phyloP scores from a whole-genome alignment of 257 asterid genomes.

The Penstemon barbatus region DNA sequence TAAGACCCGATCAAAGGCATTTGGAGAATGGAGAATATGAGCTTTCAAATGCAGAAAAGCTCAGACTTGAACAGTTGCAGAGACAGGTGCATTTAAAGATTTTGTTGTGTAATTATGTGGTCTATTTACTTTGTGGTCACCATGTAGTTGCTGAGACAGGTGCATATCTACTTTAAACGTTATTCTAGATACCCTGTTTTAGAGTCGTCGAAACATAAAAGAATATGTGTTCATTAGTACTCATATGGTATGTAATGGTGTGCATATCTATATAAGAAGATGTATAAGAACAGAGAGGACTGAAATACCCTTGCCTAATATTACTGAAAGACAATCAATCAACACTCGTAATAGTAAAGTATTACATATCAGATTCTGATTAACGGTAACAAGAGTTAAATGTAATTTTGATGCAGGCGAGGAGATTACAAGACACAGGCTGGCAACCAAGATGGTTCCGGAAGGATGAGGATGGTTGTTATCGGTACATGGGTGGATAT shows the following conservation, averaged over 20 bases:
- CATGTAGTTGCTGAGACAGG: constrained; percentile 86
- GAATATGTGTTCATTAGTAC: no score
- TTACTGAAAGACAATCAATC: no score
- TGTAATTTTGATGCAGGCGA: constrained; percentile 56
- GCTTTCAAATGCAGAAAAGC: constrained; percentile 90
- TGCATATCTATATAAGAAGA: no score
- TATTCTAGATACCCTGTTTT: background rate
- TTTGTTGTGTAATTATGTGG: no score
- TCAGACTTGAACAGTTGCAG: constrained; percentile 95
- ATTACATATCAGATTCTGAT: no score
- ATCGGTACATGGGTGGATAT: constrained; percentile 74
- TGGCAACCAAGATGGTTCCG: constrained; percentile 94
- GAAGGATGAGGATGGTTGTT: constrained; percentile 86
- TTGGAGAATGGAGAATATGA: constrained; percentile 97
- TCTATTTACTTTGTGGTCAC: no score
- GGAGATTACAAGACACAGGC: constrained; percentile 94
- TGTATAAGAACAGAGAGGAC: no score
- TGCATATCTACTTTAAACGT: constrained; percentile 16
- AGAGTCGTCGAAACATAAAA: background rate
- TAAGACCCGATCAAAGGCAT: constrained; percentile 97
- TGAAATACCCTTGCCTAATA: no score
- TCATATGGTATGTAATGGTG: no score
- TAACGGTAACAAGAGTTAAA: background rate
- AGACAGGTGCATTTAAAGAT: constrained; percentile 66
- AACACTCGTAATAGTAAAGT: no score